These are phyloP conservation scores for Cladosporium halotolerans DNA, from an alignment of 2,329 filamentous ascomycete species.

Conservation along the genomic window DNA sequence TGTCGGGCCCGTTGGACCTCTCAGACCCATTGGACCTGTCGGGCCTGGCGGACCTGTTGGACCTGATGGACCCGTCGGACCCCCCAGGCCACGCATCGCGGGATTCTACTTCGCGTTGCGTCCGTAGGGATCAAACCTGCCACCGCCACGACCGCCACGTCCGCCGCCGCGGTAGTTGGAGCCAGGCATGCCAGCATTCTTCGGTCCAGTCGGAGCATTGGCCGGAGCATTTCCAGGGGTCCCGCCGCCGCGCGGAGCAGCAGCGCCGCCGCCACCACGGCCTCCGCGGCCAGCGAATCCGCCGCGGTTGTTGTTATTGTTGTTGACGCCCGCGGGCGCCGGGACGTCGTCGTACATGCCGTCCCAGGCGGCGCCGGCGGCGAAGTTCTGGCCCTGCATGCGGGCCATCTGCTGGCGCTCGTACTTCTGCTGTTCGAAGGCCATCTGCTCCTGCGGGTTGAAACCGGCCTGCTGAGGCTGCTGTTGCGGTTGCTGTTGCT, in stretches of 20 bases:
- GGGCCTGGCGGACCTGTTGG: no score
- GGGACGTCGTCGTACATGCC: slow-evolving; percentile 97
- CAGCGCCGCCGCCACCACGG: slow-evolving; percentile 30
- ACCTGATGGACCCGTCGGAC: no score
- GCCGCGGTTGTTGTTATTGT: slow-evolving; percentile 28
- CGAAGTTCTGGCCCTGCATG: slow-evolving; percentile 37
- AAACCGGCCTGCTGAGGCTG: slow-evolving; percentile 37
- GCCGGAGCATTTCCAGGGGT: slow-evolving; percentile 52
- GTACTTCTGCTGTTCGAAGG: slow-evolving; percentile 74
- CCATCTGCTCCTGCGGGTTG: slow-evolving; percentile 65
- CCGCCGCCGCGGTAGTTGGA: slow-evolving; percentile 92
- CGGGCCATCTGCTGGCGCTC: slow-evolving; percentile 60
- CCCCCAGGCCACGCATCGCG: neutral
- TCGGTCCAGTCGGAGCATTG: slow-evolving; percentile 87
- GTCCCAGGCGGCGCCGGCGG: slow-evolving; percentile 67
- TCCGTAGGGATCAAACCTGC: slow-evolving; percentile 69
- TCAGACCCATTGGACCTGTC: no score
- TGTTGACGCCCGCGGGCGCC: slow-evolving; percentile 58
- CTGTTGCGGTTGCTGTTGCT: neutral
- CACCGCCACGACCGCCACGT: slow-evolving; percentile 58
- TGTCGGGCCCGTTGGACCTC: no score
- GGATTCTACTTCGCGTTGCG: slow-evolving; percentile 22
- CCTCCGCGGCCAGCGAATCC: slow-evolving; percentile 41
- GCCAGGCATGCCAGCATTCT: slow-evolving; percentile 86
- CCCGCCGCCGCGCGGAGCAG: slow-evolving; percentile 13